Evolutionary conservation across 202 grass and related monocot genomes (phyloP).

Genomic region (Elaeis oleifera): DNA sequence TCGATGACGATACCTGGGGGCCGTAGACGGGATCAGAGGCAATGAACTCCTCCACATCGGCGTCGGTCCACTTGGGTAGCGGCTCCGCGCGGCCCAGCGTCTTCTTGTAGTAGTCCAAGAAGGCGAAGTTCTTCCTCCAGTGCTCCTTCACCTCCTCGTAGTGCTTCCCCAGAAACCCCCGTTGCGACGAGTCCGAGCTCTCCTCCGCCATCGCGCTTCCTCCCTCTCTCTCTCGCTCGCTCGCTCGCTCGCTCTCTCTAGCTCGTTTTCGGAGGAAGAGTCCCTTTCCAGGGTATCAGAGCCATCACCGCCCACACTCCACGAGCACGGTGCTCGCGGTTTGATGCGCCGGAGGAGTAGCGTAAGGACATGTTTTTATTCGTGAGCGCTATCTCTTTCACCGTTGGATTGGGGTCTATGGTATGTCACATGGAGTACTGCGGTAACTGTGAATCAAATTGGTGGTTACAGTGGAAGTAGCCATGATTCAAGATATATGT

Average conservation of each 20-base stretch:
- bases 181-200: constrained; percentile 9
- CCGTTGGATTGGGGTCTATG: no score
- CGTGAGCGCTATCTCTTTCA: no score
- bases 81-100: constrained; percentile 60
- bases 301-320: no score
- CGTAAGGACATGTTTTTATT: no score
- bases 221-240: constrained; percentile 3
- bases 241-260: background rate
- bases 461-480: no score
- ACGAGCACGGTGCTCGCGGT: no score
- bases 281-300: background rate
- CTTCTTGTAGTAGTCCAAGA: constrained; percentile 99
- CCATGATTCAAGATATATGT: no score
- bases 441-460: no score
- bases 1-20: constrained; percentile 45
- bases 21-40: constrained; percentile 75
- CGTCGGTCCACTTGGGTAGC: constrained; percentile 76
- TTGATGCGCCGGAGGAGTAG: no score
- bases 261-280: background rate
- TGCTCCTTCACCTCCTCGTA: constrained; percentile 81
- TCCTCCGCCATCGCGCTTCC: constrained; percentile 26
- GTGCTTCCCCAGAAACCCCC: constrained; percentile 42
- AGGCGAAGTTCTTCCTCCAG: constrained; percentile 82
- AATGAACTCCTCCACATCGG: constrained; percentile 89
- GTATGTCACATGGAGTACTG: no score